These are phyloP conservation scores for Phialophora chinensis DNA, from an alignment of 2,329 filamentous ascomycete species.

Conservation along the genomic window DNA sequence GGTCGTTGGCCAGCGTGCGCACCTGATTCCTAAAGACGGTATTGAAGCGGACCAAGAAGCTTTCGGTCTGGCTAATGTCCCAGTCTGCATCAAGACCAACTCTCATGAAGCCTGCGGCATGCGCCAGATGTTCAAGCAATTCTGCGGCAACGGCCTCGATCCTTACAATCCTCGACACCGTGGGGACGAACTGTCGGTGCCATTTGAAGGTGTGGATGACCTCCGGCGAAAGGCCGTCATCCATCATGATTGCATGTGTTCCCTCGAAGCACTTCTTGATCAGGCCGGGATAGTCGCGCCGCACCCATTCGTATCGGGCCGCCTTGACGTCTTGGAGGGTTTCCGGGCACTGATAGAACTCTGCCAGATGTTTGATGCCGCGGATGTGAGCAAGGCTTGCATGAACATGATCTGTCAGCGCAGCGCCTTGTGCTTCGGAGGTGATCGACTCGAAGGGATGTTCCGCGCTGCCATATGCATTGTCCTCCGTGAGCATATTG, in stretches of 20 bases:
- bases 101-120: constrained; percentile 49
- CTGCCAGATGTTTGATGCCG: constrained; percentile 70
- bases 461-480: constrained; percentile 40
- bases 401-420: constrained; percentile 63
- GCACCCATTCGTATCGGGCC: constrained; percentile 55
- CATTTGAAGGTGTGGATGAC: constrained; percentile 66
- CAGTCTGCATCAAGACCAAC: constrained; percentile 48
- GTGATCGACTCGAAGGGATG: constrained; percentile 67
- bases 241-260: constrained; percentile 76
- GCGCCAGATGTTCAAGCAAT: constrained; percentile 61
- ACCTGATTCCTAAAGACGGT: constrained; percentile 62
- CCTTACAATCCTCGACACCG: constrained; percentile 73
- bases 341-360: constrained; percentile 67
- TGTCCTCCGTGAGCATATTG: constrained; percentile 48
- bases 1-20: constrained; percentile 63
- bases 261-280: constrained; percentile 70
- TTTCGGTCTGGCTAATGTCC: constrained; percentile 41
- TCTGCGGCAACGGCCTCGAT: constrained; percentile 75
- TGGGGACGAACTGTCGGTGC: constrained; percentile 70
- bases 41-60: constrained; percentile 50
- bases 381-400: constrained; percentile 72
- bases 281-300: constrained; percentile 62
- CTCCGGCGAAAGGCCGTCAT: constrained; percentile 70
- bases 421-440: constrained; percentile 73
- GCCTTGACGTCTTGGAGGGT: constrained; percentile 65